Percentiles rank a stretch among this genome's conserved stretches.
phyloP scores from a whole-genome alignment of 1,284 basidiomycete genomes.

The Pyrrhoderma lamaoense region DNA sequence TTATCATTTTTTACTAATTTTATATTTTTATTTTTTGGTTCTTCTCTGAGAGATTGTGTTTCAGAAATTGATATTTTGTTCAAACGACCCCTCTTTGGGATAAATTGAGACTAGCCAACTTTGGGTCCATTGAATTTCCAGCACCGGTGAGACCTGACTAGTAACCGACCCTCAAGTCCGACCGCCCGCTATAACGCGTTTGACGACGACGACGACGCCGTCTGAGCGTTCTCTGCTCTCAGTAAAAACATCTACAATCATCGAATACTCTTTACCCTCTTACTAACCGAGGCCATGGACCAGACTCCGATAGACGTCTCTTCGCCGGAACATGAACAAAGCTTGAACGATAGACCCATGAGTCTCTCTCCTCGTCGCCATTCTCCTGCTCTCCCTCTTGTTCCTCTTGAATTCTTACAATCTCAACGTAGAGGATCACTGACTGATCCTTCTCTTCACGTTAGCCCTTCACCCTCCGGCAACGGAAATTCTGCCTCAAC shows the following conservation, averaged over 20 bases:
- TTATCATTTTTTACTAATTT: too few relatives aligned
- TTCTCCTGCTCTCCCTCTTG: conserved; percentile 43
- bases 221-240: neutral
- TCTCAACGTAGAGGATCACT: conserved; percentile 72
- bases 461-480: conserved; percentile 33
- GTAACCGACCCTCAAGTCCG: neutral
- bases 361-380: conserved; percentile 30
- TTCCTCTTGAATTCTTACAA: conserved; percentile 68
- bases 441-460: conserved; percentile 71
- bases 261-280: conserved; percentile 3
- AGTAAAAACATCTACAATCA: neutral
- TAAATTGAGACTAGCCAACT: too few relatives aligned
- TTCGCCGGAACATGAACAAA: neutral
- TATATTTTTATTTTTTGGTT: too few relatives aligned
- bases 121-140: too few relatives aligned
- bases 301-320: conserved; percentile 15
- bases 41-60: too few relatives aligned
- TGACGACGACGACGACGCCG: conserved; percentile 1
- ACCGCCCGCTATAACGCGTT: neutral
- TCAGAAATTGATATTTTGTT: too few relatives aligned
- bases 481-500: conserved; percentile 23
- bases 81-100: too few relatives aligned
- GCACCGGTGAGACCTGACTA: too few relatives aligned
- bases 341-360: conserved; percentile 25
- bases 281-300: conserved; percentile 17